Base-by-base conservation (phyloP, 495 filamentous ascomycete genomes). In the Astrothelium subdiscretum region DNA sequence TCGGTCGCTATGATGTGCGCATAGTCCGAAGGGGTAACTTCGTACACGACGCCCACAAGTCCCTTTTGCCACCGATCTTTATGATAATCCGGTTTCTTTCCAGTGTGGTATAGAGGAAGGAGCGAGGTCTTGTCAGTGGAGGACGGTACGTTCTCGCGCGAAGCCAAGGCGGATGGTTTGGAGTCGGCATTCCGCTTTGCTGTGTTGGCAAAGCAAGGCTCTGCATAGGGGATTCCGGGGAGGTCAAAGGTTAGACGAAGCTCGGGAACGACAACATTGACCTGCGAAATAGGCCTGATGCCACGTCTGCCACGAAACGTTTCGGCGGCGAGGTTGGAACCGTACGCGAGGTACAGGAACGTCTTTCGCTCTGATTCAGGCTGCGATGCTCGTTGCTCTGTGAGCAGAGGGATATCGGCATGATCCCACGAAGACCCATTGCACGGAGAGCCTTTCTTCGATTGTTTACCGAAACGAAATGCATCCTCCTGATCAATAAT, bases 161-260 rank as follows among this genome's bases (percentile, higher is more conserved):
- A 15, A 54, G n/a, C 24, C 11, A 20, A 27, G 5, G 22, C 11
- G 31, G 48, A 59, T 10, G 57, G 20, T 27, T 69, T 58, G 29
- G 64, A 40, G 11, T 67, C 59, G 22, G 72, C 54, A 67, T 84
- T 77, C 51, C 85, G 81, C 35, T 79, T 78, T 35, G 77, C 77
- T 1, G 87, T 87, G 67, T 94, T 95, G 32, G 92, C 91, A 71
- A 97, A 96, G 71, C 92, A 94, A 0, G 94, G 94, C 73, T 98
- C 94, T 12, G 72, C 65, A 74, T 97, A 98, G 0, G 94, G 88
- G 10, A 97, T 68, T 0, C 90, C 91, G 0, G 92, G 82, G 0
- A 97, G 81, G 72, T 95, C 85, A 71, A 98, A 97, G 6, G 85
- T 87, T 32, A 98, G 75, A 35, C 78, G 76, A 22, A 97, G 82